Evolutionary conservation across 2,329 filamentous ascomycete species (phyloP).

Genomic region (Cladosporium sp.): DNA sequence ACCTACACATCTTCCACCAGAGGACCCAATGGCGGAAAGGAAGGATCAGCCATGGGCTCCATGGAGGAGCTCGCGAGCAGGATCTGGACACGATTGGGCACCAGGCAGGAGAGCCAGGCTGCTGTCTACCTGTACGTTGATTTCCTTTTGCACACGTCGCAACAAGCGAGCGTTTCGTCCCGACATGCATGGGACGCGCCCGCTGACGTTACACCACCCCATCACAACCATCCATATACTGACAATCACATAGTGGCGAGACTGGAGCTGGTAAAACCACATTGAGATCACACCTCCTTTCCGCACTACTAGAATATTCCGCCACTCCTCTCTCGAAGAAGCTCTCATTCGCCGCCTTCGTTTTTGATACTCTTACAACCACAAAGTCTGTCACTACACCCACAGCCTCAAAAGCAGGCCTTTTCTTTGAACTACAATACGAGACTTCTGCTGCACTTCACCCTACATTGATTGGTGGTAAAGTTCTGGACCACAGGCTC

Average conservation of each 20-base stretch:
- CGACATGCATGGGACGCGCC: neutral
- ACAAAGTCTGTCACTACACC: slow-evolving; percentile 96
- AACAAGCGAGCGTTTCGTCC: neutral
- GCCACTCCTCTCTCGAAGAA: slow-evolving; percentile 92
- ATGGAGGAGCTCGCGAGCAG: slow-evolving; percentile 88
- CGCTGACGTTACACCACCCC: neutral
- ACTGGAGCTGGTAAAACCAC: slow-evolving; percentile 96
- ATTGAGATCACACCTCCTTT: slow-evolving; percentile 82
- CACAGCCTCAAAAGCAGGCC: slow-evolving; percentile 90
- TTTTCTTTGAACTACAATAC: slow-evolving; percentile 96
- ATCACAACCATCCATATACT: slow-evolving; percentile 17
- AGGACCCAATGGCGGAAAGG: slow-evolving; percentile 85
- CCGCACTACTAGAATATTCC: slow-evolving; percentile 82
- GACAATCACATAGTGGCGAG: slow-evolving; percentile 68
- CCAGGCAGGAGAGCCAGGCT: slow-evolving; percentile 90
- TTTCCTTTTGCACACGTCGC: neutral
- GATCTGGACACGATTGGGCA: slow-evolving; percentile 81
- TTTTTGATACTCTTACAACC: slow-evolving; percentile 94
- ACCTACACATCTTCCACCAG: slow-evolving; percentile 89
- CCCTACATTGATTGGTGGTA: slow-evolving; percentile 88
- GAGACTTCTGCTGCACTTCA: slow-evolving; percentile 83
- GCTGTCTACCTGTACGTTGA: slow-evolving; percentile 82
- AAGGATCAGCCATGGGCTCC: slow-evolving; percentile 88
- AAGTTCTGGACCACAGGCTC: slow-evolving; percentile 88
- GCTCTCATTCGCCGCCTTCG: slow-evolving; percentile 87